Conservation (phyloP, 1,284 basidiomycete species). For the Leccinum idahoense region DNA sequence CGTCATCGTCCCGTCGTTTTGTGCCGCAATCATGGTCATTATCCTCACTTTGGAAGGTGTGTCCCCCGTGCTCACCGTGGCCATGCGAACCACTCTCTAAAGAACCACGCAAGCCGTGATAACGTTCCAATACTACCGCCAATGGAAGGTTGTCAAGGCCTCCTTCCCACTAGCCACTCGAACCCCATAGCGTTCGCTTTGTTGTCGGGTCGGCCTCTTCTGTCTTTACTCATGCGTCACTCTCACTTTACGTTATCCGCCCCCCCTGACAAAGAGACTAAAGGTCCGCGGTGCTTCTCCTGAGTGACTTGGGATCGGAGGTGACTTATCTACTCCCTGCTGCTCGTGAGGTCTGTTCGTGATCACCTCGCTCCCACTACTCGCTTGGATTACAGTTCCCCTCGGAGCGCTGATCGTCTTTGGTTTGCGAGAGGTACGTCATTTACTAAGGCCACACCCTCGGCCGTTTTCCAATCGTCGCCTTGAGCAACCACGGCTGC, state of each 20-base stretch:
- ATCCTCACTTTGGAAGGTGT: slow-evolving; percentile 45
- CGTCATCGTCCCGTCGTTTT: slow-evolving; percentile 40
- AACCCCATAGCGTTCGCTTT: slow-evolving; percentile 30
- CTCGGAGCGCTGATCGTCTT: slow-evolving; percentile 41
- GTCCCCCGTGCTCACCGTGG: background rate
- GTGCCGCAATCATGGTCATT: slow-evolving; percentile 34
- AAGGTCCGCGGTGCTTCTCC: slow-evolving; percentile 40
- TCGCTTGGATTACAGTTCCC: slow-evolving; percentile 33
- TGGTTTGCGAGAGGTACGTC: slow-evolving; percentile 40
- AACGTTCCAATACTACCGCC: slow-evolving; percentile 32
- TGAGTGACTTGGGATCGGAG: slow-evolving; percentile 28
- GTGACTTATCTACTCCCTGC: slow-evolving; percentile 50
- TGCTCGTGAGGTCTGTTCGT: slow-evolving; percentile 34
- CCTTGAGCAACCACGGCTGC: too few species aligned
- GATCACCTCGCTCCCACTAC: background rate
- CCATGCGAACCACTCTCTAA: slow-evolving; percentile 3
- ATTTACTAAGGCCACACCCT: background rate
- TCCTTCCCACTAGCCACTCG: slow-evolving; percentile 40
- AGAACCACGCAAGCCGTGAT: slow-evolving; percentile 30
- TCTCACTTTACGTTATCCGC: slow-evolving; percentile 18
- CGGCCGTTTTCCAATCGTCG: too few species aligned
- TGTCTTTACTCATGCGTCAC: slow-evolving; percentile 39
- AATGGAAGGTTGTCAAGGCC: slow-evolving; percentile 31
- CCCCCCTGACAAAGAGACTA: slow-evolving; percentile 6
- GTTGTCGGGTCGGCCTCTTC: slow-evolving; percentile 39